phyloP scores from a whole-genome alignment of 805 yeast genomes.

The Wickerhamomyces canadensis region DNA sequence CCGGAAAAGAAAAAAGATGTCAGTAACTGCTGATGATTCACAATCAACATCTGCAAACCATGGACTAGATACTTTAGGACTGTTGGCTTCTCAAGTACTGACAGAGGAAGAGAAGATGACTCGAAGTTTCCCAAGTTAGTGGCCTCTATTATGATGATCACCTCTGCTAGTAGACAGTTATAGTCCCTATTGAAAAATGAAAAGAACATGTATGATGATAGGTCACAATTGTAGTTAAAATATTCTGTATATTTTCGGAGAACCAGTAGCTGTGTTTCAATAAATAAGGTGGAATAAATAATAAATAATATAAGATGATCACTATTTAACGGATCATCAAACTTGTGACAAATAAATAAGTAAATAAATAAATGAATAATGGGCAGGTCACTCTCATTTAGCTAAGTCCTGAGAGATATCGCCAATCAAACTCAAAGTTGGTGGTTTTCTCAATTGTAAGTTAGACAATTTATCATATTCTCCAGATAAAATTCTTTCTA shows the following conservation, averaged over 20 bases:
- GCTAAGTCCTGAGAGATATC: slow-evolving; percentile 7
- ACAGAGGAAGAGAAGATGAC: slow-evolving; percentile 27
- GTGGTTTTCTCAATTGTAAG: slow-evolving; percentile 39
- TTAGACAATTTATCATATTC: slow-evolving; percentile 72
- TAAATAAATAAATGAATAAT: slow-evolving; percentile 10
- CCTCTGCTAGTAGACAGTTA: too few species aligned
- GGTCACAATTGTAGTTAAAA: too few species aligned
- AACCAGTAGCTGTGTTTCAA: too few species aligned
- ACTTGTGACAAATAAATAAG: not conserved
- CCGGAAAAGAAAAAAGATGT: slow-evolving; percentile 11
- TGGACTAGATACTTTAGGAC: slow-evolving; percentile 45
- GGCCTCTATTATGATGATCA: not conserved
- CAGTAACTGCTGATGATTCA: slow-evolving; percentile 6
- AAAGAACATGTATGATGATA: too few species aligned
- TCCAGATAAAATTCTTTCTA: slow-evolving; percentile 77
- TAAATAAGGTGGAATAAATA: too few species aligned
- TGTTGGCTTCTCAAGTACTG: slow-evolving; percentile 49
- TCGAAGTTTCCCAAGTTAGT: slow-evolving; percentile 6
- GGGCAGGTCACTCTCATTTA: not conserved
- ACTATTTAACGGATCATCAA: not conserved
- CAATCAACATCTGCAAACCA: slow-evolving; percentile 5
- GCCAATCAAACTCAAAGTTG: slow-evolving; percentile 7
- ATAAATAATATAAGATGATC: not conserved
- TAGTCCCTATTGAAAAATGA: too few species aligned
- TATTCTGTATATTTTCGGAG: too few species aligned